phyloP scores from a whole-genome alignment of 2,329 filamentous ascomycete genomes.

The Colletotrichum musicola region DNA sequence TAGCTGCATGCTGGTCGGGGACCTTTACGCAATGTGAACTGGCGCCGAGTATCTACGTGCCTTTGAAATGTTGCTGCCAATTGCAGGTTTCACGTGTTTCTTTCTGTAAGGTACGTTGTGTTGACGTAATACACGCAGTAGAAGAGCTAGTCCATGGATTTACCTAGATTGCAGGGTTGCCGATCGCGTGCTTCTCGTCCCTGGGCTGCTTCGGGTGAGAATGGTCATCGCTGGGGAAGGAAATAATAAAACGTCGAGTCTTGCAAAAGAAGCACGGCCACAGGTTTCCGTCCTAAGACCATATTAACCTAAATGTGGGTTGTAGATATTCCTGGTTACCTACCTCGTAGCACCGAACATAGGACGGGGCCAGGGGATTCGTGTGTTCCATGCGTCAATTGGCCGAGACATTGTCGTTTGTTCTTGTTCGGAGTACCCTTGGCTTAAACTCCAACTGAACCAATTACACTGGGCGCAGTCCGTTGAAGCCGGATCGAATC shows the following conservation, averaged over 20 bases:
- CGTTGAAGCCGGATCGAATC: no score
- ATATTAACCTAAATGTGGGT: not conserved
- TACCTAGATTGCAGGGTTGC: conserved; percentile 1
- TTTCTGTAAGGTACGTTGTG: not conserved
- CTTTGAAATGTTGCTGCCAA: not conserved
- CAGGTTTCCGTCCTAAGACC: conserved; percentile 9
- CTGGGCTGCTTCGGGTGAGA: not conserved
- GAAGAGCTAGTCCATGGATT: conserved; percentile 11
- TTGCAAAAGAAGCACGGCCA: not conserved
- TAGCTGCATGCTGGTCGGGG: no score
- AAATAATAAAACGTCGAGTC: no score
- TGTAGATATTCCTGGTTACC: not conserved
- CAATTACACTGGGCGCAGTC: no score
- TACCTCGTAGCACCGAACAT: conserved; percentile 29
- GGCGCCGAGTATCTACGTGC: no score
- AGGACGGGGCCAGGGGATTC: conserved; percentile 9
- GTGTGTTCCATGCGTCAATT: not conserved
- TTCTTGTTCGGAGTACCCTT: no score
- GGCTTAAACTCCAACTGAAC: no score
- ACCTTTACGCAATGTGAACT: no score
- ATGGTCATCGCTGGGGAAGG: no score
- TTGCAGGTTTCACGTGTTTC: not conserved
- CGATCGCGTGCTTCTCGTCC: not conserved
- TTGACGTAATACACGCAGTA: conserved; percentile 10
- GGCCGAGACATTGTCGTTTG: not conserved